These are phyloP conservation scores for Iris macrosiphon DNA, from an alignment of 106 monocot genomes.

Conservation along the genomic window DNA sequence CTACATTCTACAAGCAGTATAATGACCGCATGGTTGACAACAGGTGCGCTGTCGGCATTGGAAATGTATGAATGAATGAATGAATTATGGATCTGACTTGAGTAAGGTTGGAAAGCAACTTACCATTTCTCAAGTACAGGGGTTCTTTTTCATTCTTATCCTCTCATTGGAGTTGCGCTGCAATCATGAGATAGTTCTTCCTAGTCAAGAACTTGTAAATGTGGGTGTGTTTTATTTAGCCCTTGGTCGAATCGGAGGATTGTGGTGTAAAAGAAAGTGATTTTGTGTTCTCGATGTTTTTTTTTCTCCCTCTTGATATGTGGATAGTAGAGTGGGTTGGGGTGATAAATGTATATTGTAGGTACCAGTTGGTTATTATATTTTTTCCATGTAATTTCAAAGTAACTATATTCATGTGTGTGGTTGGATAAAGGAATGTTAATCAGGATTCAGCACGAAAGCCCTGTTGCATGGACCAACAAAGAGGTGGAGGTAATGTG, in stretches of 20 bases:
- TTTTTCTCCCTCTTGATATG: conserved; percentile 9
- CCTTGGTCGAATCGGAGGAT: conserved; percentile 10
- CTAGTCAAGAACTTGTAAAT: conserved; percentile 17
- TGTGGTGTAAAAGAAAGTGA: conserved; percentile 9
- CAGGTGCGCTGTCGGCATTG: conserved; percentile 31
- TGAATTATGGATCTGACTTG: conserved; percentile 19
- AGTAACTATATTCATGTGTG: too few relatives aligned
- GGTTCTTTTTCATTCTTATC: not conserved
- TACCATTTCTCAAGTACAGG: not conserved
- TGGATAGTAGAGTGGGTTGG: conserved; percentile 33
- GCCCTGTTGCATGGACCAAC: too few relatives aligned
- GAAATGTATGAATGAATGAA: conserved; percentile 20
- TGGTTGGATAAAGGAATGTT: too few relatives aligned
- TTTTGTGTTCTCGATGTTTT: conserved; percentile 1
- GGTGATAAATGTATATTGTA: conserved; percentile 58
- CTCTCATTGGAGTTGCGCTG: not conserved
- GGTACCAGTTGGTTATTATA: conserved; percentile 29
- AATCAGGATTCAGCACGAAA: too few relatives aligned
- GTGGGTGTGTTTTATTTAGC: conserved; percentile 32
- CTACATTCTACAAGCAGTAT: conserved; percentile 75
- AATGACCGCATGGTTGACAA: conserved; percentile 72
- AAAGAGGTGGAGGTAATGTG: too few relatives aligned
- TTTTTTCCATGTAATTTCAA: conserved; percentile 48
- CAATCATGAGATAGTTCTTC: not conserved
- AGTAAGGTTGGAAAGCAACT: conserved; percentile 8